Evolutionary conservation across 768 basidiomycete species (phyloP).

Genomic region (Xanthoconium purpureum): DNA sequence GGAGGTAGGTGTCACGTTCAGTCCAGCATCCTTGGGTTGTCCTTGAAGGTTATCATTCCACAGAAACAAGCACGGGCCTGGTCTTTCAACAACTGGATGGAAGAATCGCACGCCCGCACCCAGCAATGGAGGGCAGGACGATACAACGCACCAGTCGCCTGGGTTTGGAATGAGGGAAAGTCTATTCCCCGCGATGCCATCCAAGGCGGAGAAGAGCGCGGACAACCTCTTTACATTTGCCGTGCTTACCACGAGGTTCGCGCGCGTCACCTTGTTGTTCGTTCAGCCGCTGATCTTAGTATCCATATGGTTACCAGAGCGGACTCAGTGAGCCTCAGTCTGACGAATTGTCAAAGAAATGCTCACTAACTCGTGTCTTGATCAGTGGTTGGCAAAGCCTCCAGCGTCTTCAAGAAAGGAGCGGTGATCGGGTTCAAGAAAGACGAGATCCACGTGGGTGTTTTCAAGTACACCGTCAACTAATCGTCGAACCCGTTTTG

Average conservation of each 20-base stretch:
- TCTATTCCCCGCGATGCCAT: conserved; percentile 59
- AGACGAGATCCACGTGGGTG: conserved; percentile 55
- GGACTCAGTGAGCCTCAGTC: conserved; percentile 44
- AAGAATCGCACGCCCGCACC: conserved; percentile 55
- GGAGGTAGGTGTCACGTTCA: conserved; percentile 40
- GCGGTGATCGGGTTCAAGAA: conserved; percentile 60
- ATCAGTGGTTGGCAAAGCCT: conserved; percentile 67
- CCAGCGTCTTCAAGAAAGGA: conserved; percentile 54
- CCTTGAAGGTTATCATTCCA: not conserved
- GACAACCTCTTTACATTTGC: conserved; percentile 53
- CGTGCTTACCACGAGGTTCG: conserved; percentile 58
- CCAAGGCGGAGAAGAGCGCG: conserved; percentile 52
- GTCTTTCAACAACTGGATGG: conserved; percentile 52
- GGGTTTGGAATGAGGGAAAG: conserved; percentile 60
- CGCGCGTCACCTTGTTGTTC: not conserved
- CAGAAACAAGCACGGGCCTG: conserved; percentile 52
- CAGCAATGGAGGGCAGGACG: conserved; percentile 44
- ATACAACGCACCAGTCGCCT: conserved; percentile 49
- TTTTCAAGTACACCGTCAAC: not conserved
- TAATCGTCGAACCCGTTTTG: not conserved
- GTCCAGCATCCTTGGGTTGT: not conserved
- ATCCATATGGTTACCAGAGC: conserved; percentile 37
- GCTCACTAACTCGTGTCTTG: conserved; percentile 1
- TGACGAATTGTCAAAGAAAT: not conserved
- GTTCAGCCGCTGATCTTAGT: not conserved